Evolutionary conservation across 1,139 yeast species (phyloP).

Genomic region (Zygoascus sp.): DNA sequence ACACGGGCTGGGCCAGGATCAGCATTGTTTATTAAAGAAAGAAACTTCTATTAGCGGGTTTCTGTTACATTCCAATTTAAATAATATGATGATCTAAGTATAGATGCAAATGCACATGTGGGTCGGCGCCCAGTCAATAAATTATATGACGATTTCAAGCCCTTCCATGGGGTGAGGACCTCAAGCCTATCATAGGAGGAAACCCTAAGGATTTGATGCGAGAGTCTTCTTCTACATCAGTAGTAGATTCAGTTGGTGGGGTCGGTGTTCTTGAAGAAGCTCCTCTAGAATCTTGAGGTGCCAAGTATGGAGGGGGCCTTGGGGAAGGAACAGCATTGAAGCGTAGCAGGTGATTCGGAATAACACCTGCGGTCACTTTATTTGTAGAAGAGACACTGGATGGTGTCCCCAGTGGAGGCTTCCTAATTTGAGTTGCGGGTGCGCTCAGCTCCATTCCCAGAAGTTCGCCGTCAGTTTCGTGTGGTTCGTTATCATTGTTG

Average conservation of each 20-base stretch:
- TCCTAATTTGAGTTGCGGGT: neutral
- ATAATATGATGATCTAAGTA: neutral
- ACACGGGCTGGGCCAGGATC: neutral
- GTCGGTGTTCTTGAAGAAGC: constrained; percentile 17
- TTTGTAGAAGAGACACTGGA: neutral
- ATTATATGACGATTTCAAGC: constrained; percentile 2
- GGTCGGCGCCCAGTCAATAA: constrained; percentile 3
- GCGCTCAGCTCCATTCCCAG: neutral
- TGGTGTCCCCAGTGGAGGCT: neutral
- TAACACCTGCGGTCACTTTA: constrained; percentile 4
- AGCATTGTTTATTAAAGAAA: neutral
- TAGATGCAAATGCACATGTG: constrained; percentile 1
- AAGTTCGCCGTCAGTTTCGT: neutral
- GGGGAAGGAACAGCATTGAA: constrained; percentile 15
- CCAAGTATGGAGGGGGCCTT: constrained; percentile 23
- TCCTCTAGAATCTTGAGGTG: constrained; percentile 8
- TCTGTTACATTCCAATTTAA: neutral
- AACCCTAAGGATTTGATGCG: constrained; percentile 10
- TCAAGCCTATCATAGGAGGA: constrained; percentile 12
- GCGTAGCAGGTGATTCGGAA: constrained; percentile 4
- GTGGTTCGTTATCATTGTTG: neutral
- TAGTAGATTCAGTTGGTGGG: constrained; percentile 19
- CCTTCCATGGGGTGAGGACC: constrained; percentile 11
- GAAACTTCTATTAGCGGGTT: no score
- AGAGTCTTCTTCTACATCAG: constrained; percentile 3